Percentiles rank a stretch among this genome's conserved stretches.
Evolutionary conservation across 768 basidiomycete species (phyloP).

Genomic region (Hypsizygus marmoreus): DNA sequence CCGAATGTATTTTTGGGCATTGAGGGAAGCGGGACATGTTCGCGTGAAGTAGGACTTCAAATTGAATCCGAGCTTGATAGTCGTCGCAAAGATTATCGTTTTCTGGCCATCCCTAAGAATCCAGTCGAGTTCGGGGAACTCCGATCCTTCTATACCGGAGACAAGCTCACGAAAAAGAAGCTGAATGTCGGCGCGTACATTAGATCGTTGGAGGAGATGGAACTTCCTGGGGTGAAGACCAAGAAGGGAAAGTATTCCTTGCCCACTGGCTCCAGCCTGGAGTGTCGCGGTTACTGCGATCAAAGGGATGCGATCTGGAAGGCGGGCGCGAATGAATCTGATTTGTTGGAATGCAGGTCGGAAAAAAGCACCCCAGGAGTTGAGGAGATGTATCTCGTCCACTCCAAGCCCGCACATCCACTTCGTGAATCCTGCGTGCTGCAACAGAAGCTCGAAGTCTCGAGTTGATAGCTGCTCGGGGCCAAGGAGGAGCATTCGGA

Average conservation of each 20-base stretch:
- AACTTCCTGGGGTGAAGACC: constrained; percentile 18
- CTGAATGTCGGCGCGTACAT: constrained; percentile 25
- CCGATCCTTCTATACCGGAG: constrained; percentile 15
- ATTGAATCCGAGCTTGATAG: constrained; percentile 23
- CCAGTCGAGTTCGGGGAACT: constrained; percentile 28
- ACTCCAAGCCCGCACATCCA: constrained; percentile 24
- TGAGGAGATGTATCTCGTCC: constrained; percentile 28
- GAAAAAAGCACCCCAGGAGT: constrained; percentile 25
- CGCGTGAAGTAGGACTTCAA: constrained; percentile 23
- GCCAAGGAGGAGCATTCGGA: constrained; percentile 20
- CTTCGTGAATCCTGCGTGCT: constrained; percentile 14
- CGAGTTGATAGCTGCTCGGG: constrained; percentile 24
- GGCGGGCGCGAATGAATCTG: constrained; percentile 16
- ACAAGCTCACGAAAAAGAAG: constrained; percentile 20
- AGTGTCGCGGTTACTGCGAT: constrained; percentile 24
- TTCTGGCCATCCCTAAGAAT: constrained; percentile 17
- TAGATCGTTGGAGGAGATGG: constrained; percentile 24
- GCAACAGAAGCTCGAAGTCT: constrained; percentile 19
- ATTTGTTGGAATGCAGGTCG: constrained; percentile 24
- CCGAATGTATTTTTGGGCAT: constrained; percentile 6
- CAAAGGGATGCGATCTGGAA: constrained; percentile 15
- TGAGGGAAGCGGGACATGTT: too few relatives aligned
- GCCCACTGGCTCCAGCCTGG: constrained; percentile 10
- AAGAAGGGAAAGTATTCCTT: constrained; percentile 20
- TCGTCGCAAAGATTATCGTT: constrained; percentile 28